Conservation (phyloP, 768 basidiomycete genomes). For the Naganishia vaughanmartiniae region DNA sequence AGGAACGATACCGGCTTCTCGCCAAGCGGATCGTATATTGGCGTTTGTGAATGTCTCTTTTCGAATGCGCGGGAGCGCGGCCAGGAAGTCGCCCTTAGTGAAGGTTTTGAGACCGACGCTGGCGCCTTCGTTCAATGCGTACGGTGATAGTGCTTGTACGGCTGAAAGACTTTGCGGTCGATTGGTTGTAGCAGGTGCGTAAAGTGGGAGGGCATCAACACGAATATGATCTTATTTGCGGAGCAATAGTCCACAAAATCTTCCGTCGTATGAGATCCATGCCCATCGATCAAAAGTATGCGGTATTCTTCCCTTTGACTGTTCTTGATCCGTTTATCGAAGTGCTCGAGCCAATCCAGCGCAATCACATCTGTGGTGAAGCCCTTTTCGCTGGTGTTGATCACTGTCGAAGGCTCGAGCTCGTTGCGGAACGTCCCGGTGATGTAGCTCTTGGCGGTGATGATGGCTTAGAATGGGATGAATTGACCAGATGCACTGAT, state of each 20-base stretch:
- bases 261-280: not conserved
- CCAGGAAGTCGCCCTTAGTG: not conserved
- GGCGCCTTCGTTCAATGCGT: not conserved
- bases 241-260: not conserved
- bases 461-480: not conserved
- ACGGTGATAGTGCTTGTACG: not conserved
- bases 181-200: not conserved
- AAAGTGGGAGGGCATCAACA: not conserved
- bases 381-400: not conserved
- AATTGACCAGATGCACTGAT: not conserved
- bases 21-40: not conserved
- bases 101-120: not conserved
- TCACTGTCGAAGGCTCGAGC: not conserved
- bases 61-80: not conserved
- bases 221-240: not conserved
- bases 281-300: constrained; percentile 2
- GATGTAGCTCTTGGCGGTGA: not conserved
- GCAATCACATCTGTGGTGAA: not conserved
- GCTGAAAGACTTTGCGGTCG: not conserved
- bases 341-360: not conserved
- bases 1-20: not conserved
- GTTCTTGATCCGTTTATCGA: not conserved
- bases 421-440: not conserved
- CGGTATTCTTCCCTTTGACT: not conserved
- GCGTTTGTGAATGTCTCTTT: not conserved